phyloP scores from a whole-genome alignment of 2,329 filamentous ascomycete species.

The Xylaria sp. region DNA sequence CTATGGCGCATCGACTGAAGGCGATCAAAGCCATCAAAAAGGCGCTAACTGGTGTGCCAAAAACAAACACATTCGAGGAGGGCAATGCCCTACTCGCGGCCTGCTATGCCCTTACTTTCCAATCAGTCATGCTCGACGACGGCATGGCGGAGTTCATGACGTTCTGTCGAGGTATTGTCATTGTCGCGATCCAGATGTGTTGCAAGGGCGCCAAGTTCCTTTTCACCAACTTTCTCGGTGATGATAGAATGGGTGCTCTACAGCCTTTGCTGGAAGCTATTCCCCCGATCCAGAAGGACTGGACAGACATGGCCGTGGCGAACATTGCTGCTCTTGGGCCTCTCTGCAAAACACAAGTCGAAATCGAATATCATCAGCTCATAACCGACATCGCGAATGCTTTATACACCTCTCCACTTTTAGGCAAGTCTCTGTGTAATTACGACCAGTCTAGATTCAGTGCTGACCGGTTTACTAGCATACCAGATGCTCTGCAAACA shows the following conservation, averaged over 20 bases:
- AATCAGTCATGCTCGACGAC: slow-evolving; percentile 67
- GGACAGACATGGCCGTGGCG: slow-evolving; percentile 59
- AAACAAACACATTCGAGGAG: slow-evolving; percentile 60
- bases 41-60: slow-evolving; percentile 58
- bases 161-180: slow-evolving; percentile 67
- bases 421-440: slow-evolving; percentile 55
- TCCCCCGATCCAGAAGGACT: slow-evolving; percentile 58
- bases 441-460: background rate
- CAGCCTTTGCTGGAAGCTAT: slow-evolving; percentile 59
- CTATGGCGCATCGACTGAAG: slow-evolving; percentile 72
- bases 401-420: slow-evolving; percentile 63
- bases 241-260: slow-evolving; percentile 56
- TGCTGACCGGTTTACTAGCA: slow-evolving; percentile 51
- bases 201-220: slow-evolving; percentile 61
- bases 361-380: slow-evolving; percentile 59
- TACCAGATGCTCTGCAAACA: slow-evolving; percentile 62
- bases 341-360: slow-evolving; percentile 58
- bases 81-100: slow-evolving; percentile 69
- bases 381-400: slow-evolving; percentile 62
- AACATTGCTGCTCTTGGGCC: slow-evolving; percentile 57
- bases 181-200: slow-evolving; percentile 66
- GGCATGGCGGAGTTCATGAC: slow-evolving; percentile 71
- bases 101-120: slow-evolving; percentile 69
- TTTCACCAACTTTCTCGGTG: slow-evolving; percentile 60
- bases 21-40: slow-evolving; percentile 69